phyloP scores from a whole-genome alignment of 352 stramenopile species.

The Peronospora farinosa region DNA sequence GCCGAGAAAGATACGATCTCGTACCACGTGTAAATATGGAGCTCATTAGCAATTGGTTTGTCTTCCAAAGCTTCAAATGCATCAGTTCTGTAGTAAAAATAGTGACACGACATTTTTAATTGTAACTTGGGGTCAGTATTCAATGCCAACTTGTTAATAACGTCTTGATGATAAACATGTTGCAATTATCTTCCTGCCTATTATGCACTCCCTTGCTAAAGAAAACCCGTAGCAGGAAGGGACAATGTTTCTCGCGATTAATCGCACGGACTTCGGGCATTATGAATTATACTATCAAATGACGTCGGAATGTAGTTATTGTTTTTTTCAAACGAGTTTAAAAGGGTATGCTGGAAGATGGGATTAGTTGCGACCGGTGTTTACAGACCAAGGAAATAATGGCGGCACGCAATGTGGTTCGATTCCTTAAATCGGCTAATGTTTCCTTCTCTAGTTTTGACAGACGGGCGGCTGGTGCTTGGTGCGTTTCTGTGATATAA shows the following conservation, averaged over 20 bases:
- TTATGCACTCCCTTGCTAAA: conserved; percentile 48
- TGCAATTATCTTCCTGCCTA: conserved; percentile 26
- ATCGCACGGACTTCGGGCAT: conserved; percentile 32
- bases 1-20: not conserved
- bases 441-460: conserved; percentile 84
- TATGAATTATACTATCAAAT: not conserved
- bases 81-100: conserved; percentile 35
- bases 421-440: conserved; percentile 82
- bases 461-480: conserved; percentile 59
- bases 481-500: conserved; percentile 30
- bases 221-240: conserved; percentile 66
- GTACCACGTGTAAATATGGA: conserved; percentile 74
- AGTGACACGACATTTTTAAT: conserved; percentile 1
- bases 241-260: conserved; percentile 64
- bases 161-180: not conserved
- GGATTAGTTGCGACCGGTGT: not conserved
- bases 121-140: conserved; percentile 6
- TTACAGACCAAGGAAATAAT: conserved; percentile 23
- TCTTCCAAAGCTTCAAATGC: conserved; percentile 51
- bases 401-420: conserved; percentile 76
- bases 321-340: not conserved
- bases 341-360: conserved; percentile 1
- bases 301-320: no score
- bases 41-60: conserved; percentile 46
- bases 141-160: not conserved